Evolutionary conservation across 78 protist genomes (phyloP).

Genomic region (Acrasis kona): DNA sequence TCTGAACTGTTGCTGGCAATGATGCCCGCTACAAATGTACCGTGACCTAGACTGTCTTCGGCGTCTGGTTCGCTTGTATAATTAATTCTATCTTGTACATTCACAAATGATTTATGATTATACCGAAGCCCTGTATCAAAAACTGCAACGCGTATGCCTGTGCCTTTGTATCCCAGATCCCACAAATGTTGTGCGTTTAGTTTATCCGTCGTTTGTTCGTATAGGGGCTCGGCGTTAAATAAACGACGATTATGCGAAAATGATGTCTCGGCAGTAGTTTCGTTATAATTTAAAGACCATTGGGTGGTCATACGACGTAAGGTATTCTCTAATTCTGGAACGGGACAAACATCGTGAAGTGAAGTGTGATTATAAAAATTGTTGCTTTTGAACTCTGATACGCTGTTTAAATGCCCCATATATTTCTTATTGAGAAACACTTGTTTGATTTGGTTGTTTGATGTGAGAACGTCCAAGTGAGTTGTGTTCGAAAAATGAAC

Average conservation of each 20-base stretch:
- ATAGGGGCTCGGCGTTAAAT: not conserved
- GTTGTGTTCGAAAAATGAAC: too few relatives aligned
- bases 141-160: not conserved
- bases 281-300: too few relatives aligned
- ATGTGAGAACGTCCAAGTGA: too few relatives aligned
- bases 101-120: not conserved
- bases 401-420: too few relatives aligned
- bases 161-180: not conserved
- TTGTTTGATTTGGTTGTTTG: too few relatives aligned
- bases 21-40: constrained; percentile 85
- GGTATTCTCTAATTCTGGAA: too few relatives aligned
- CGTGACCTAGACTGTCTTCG: constrained; percentile 81
- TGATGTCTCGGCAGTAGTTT: not conserved
- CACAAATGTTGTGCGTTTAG: not conserved
- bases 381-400: too few relatives aligned
- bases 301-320: too few relatives aligned
- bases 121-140: not conserved
- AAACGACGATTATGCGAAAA: not conserved
- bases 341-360: too few relatives aligned
- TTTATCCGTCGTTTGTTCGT: not conserved
- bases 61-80: not conserved
- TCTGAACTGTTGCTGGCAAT: constrained; percentile 28
- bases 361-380: too few relatives aligned
- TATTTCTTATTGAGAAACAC: too few relatives aligned
- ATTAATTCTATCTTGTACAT: not conserved